Evolutionary conservation across 352 stramenopile genomes (phyloP).

Genomic region (Globisporangium mamillatum): DNA sequence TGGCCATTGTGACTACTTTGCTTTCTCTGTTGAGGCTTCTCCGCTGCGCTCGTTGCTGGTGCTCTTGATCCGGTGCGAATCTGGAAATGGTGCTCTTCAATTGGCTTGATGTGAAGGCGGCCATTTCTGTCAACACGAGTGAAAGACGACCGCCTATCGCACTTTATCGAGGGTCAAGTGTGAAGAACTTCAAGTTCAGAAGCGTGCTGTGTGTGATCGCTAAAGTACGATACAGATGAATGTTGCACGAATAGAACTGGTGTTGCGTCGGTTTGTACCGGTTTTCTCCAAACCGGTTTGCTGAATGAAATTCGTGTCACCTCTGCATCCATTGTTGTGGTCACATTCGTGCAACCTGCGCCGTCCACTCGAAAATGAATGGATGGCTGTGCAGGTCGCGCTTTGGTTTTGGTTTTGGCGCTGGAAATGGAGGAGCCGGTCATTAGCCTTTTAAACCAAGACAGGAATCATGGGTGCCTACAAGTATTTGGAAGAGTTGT

Average conservation of each 20-base stretch:
- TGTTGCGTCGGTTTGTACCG: neutral
- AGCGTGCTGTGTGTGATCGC: neutral
- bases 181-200: conserved; percentile 2
- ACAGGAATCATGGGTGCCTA: conserved; percentile 96
- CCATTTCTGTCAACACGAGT: neutral
- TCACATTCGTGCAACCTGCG: neutral
- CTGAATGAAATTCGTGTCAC: neutral
- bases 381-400: conserved; percentile 12
- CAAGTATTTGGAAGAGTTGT: conserved; percentile 99
- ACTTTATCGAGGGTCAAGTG: conserved; percentile 6
- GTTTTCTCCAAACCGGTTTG: neutral
- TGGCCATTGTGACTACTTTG: neutral
- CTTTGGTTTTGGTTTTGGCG: neutral
- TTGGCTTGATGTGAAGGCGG: conserved; percentile 8
- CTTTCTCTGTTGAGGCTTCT: neutral
- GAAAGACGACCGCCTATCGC: neutral
- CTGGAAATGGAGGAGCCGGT: neutral
- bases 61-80: neutral
- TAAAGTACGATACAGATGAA: conserved; percentile 1
- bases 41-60: neutral
- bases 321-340: neutral
- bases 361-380: conserved; percentile 10
- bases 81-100: conserved; percentile 11
- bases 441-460: conserved; percentile 48
- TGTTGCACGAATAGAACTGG: conserved; percentile 5